Evolutionary conservation across 371 early-diverging fungal genomes (phyloP), one percentile per base, ranked within the genome.

Genomic region (Batrachochytrium dendrobatidis): DNA sequence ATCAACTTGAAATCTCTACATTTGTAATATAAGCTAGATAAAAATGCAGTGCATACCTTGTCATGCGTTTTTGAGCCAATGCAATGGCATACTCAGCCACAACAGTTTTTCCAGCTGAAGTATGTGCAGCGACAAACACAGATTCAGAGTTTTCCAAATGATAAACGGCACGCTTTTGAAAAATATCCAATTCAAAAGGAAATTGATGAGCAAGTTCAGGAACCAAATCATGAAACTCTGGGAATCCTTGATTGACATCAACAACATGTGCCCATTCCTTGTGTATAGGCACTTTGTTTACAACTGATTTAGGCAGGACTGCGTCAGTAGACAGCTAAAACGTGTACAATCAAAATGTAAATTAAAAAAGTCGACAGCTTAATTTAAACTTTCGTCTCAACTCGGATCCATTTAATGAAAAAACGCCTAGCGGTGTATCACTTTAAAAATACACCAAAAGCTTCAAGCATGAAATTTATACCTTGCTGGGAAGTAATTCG

Each of bases 61-160:
- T 98, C 95, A 94, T 92, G 68, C 95, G 97, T 59, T 89, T 87
- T 62, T 84, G 79, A 12, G 96, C 91, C 58, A 95, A 69, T 0
- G 95, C 91, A 55, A 98, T 92, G 0, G 99, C 99, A 70, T 99
- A 99, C 74, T 99, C 99, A 0, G 99, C 99, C 18, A 99, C 98
- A 1, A 95, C 97, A 0, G 99, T 99, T 75, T 99, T 99, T 57
- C 99, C 99, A 0, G 99, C 99, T 24, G 97, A 96, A 2, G 99
- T 99, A 62, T 99, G 99, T 0, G 99, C 99, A 3, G 99, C 95
- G 25, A 99, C 92, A 79, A 99, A 99, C 20, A 99, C 94, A 15
- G 87, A 90, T 56, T 97, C 93, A 22, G 91, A 90, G 60, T 86
- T 86, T 71, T 94, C 94, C 54, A 99, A 71, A 71, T 94, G 92